A percentile compares a stretch with the other conserved stretches of the same genome.
Conservation (phyloP, 495 filamentous ascomycete species). For the Oleoguttula mirabilis region DNA sequence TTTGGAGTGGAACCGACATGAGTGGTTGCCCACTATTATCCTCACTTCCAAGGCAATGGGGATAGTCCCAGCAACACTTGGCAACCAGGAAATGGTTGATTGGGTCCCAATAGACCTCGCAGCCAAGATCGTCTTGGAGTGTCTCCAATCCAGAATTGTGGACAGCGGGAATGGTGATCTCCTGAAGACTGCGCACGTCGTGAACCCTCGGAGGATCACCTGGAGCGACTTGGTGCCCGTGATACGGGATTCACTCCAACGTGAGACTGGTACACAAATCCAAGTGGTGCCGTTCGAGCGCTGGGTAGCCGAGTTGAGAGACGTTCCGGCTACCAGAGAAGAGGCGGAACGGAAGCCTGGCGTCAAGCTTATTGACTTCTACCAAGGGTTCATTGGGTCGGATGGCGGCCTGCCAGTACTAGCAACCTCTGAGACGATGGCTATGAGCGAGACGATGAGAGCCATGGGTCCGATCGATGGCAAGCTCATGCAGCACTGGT, state of each 20-base stretch:
- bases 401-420: neutral
- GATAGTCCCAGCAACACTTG: constrained; percentile 2
- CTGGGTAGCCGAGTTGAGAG: constrained; percentile 1
- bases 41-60: constrained; percentile 2
- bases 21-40: constrained; percentile 13
- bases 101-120: constrained; percentile 12
- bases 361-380: constrained; percentile 13
- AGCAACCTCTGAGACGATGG: neutral
- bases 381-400: neutral
- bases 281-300: neutral
- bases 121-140: constrained; percentile 2
- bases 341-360: neutral
- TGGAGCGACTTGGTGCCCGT: constrained; percentile 1
- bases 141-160: neutral
- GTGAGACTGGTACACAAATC: too few relatives aligned
- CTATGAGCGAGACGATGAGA: constrained; percentile 1
- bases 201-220: constrained; percentile 4
- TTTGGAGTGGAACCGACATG: constrained; percentile 9
- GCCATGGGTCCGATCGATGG: neutral
- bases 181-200: neutral
- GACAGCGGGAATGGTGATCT: neutral
- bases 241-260: neutral
- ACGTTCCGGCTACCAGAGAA: neutral
- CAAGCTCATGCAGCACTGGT: constrained; percentile 1
- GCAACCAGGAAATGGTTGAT: constrained; percentile 5